These are phyloP conservation scores for Ogataea populi-albae DNA, from an alignment of 805 yeast genomes.

Conservation along the genomic window DNA sequence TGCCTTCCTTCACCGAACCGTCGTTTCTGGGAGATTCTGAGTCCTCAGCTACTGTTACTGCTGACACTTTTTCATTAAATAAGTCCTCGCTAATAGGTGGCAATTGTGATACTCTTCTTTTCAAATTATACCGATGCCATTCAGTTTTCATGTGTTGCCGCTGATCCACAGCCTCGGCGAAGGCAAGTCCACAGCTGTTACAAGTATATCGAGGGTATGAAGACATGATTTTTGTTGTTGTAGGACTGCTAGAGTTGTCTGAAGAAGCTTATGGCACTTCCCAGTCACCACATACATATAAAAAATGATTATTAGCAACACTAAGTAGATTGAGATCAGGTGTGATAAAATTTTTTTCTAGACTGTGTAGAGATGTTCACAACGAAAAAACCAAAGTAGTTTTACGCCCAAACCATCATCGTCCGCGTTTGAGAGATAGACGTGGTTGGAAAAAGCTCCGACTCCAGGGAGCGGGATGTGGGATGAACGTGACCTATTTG, in stretches of 20 bases:
- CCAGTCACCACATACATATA: neutral
- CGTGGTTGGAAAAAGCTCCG: too few species aligned
- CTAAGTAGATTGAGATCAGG: too few species aligned
- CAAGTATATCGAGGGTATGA: constrained; percentile 50
- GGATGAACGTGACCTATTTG: too few species aligned
- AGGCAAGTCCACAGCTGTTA: constrained; percentile 82
- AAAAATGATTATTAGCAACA: too few species aligned
- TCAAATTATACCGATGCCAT: constrained; percentile 96
- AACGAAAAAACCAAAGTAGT: too few species aligned
- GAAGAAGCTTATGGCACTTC: neutral
- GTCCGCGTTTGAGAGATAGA: too few species aligned
- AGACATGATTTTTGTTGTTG: neutral
- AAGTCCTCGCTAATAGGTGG: constrained; percentile 52
- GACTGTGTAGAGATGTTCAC: too few species aligned
- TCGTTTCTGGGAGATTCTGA: constrained; percentile 21
- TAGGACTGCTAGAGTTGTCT: too few species aligned
- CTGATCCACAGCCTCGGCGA: constrained; percentile 79
- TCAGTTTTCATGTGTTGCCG: constrained; percentile 94
- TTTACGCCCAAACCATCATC: too few species aligned
- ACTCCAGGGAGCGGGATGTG: too few species aligned
- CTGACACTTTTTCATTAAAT: constrained; percentile 30
- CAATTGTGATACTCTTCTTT: constrained; percentile 83
- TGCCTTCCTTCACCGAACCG: constrained; percentile 23
- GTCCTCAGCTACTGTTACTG: constrained; percentile 18
- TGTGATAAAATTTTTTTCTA: too few species aligned